A percentile compares a stretch with the other conserved stretches of the same genome.
Evolutionary conservation across 2,329 filamentous ascomycete species (phyloP).

Genomic region (Moelleriella libera): DNA sequence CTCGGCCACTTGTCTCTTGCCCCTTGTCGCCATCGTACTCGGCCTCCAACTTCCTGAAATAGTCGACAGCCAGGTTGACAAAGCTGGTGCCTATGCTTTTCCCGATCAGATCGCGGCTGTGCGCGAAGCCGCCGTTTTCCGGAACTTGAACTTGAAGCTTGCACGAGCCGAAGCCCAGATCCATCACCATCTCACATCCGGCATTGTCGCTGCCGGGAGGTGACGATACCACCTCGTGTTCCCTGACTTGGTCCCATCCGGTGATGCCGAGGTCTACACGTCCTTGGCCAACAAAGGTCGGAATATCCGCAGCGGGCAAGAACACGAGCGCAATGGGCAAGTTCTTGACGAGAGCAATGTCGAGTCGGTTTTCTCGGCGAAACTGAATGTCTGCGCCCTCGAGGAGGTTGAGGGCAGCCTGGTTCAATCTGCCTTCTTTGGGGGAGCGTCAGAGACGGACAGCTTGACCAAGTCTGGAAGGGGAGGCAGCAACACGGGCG

Average conservation of each 20-base stretch:
- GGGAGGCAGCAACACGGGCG: not conserved
- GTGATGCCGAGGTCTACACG: slow-evolving; percentile 91
- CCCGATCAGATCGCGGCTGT: slow-evolving; percentile 67
- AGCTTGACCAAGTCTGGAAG: not conserved
- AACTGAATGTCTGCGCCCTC: slow-evolving; percentile 94
- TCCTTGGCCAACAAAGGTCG: slow-evolving; percentile 91
- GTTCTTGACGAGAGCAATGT: slow-evolving; percentile 97
- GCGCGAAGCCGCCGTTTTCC: slow-evolving; percentile 59
- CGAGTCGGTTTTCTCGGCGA: slow-evolving; percentile 82
- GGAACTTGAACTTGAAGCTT: slow-evolving; percentile 96
- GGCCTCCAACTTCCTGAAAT: slow-evolving; percentile 67
- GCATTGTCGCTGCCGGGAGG: slow-evolving; percentile 32
- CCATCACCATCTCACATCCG: slow-evolving; percentile 74
- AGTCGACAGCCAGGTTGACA: slow-evolving; percentile 66
- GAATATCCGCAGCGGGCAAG: slow-evolving; percentile 92
- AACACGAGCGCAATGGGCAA: slow-evolving; percentile 90
- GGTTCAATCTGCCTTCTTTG: slow-evolving; percentile 78
- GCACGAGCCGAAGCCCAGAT: slow-evolving; percentile 81
- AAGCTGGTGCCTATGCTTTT: slow-evolving; percentile 96
- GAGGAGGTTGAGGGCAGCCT: slow-evolving; percentile 78
- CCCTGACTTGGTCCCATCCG: slow-evolving; percentile 79
- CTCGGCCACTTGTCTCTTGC: slow-evolving; percentile 23
- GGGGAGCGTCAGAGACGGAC: not conserved
- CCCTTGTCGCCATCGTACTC: slow-evolving; percentile 25
- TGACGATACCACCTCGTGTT: slow-evolving; percentile 60